Base-by-base conservation (phyloP, 2,329 filamentous ascomycete genomes). In the Fonsecaea pedrosoi region DNA sequence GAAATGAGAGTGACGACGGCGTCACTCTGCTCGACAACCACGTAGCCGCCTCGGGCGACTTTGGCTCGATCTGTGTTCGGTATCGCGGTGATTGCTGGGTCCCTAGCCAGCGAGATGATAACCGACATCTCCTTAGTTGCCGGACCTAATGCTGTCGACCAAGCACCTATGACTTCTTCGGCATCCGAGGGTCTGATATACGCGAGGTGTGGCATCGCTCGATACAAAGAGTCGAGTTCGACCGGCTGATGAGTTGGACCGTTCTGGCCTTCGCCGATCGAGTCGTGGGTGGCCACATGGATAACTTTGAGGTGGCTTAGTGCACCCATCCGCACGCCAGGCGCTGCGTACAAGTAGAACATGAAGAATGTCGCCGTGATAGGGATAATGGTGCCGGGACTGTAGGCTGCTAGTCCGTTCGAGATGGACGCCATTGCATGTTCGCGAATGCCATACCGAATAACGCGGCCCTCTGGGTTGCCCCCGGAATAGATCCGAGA, bases 381-480 rank as follows among this genome's bases (percentile, higher is more conserved):
- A 60, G 70, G 74, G 65, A 85, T 76, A 64, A 84, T 81, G 2
- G 82, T 80, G 25, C 83, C 83, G 6, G 81, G 78, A n/a, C 79
- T 79, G 84, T 81, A 89, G 1, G 87, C 87, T 0, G 87, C 86
- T 3, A 89, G 75, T 4, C 87, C 87, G 73, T 97, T 97, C 85
- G 96, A 91, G 82, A 96, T 92, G 76, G 91, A 91, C 1, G 81
- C 81, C 87, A 89, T 89, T 64, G 86, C 86, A 73, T 88, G 86
- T 71, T 88, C 86, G 10, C 86, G 84, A 58, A 89, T 84, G 57
- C 86, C 86, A 73, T 82, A 88, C 73, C 86, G 86, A 67, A 88
- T 79, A 68, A 79, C 79, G 1, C 86, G 81, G 2, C 86, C 85
- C 0, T 78, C 72, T 56, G 38, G 48, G 18, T 63, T 13, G 3